Evolutionary conservation across 371 early-diverging fungal genomes (phyloP).

Genomic region (Lichtheimia hyalospora): DNA sequence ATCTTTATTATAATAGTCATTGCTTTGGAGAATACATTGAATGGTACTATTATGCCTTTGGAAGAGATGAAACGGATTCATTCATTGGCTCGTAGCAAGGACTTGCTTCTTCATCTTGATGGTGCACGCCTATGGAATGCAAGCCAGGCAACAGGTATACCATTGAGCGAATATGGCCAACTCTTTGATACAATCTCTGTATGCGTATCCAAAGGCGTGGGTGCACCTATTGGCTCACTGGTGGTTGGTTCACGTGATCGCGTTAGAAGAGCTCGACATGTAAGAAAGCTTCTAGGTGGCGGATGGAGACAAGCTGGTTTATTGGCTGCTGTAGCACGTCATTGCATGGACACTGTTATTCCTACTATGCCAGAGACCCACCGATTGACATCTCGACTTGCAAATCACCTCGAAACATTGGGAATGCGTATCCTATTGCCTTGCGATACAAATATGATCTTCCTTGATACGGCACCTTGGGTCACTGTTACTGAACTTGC

Average conservation of each 20-base stretch:
- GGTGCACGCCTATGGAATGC: conserved; percentile 96
- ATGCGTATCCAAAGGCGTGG: conserved; percentile 87
- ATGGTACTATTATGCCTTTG: conserved; percentile 79
- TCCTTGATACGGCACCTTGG: conserved; percentile 53
- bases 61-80: conserved; percentile 71
- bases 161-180: conserved; percentile 66
- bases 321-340: conserved; percentile 73
- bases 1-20: conserved; percentile 43
- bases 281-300: conserved; percentile 89
- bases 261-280: conserved; percentile 78
- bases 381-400: conserved; percentile 61
- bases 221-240: conserved; percentile 90
- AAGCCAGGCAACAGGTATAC: conserved; percentile 61
- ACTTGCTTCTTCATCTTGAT: conserved; percentile 77
- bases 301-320: conserved; percentile 91
- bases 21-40: conserved; percentile 86
- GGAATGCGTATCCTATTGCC: conserved; percentile 67
- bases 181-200: conserved; percentile 83
- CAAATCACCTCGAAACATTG: conserved; percentile 48
- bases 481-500: conserved; percentile 50
- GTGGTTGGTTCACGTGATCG: conserved; percentile 62
- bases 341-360: conserved; percentile 65
- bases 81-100: conserved; percentile 49
- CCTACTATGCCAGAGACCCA: conserved; percentile 72
- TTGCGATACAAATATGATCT: conserved; percentile 89